Base-by-base conservation (phyloP, 2,329 filamentous ascomycete species). In the Ceratocystis cubensis region DNA sequence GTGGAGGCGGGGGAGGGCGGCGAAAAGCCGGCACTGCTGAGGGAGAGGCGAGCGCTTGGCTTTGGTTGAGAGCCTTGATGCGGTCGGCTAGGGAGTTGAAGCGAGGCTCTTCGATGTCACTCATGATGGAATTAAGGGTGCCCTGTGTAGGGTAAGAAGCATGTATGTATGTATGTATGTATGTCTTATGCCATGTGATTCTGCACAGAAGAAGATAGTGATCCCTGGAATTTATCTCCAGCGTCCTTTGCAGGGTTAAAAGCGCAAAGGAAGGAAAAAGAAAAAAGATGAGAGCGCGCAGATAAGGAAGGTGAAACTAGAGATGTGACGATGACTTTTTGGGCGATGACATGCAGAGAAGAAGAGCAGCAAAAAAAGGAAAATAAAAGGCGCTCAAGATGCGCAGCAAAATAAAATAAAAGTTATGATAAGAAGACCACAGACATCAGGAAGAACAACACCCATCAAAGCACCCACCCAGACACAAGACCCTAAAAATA, bases 61-160 rank as follows among this genome's bases (percentile, higher is more conserved):
- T 80, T 71, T 77, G 76, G 70, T 86, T 86, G 69, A 87, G 78
- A 37, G 84, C 84, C 8, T 84, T 84, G 69, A 87, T 87, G 64
- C 84, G 79, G 73, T 86, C 83, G 3, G 82, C 80, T 30, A 87
- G 78, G 6, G 81, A 81, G 67, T 77, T 84, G 73, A 84, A 86
- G 69, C 81, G 81, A 48, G 83, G 83, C 72, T 86, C 84, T 71
- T 85, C 82, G 57, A 79, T 76, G 64, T 87, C 84, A 6, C 82
- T 78, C 84, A 87, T 66, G 22, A 30, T 59, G 56, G 13, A 37
- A 30, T n/a, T 7, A 30, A 20, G 17, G 15, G 7, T 37, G 56
- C 10, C 15, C 10, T 41, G 10, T 15, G 37, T 41, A 13, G 37
- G 37, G 37, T 13, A 15, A 41, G 37, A 41, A 41, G 37, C 37